phyloP scores from a whole-genome alignment of 2,329 filamentous ascomycete species.

The Penicillium concentricum region DNA sequence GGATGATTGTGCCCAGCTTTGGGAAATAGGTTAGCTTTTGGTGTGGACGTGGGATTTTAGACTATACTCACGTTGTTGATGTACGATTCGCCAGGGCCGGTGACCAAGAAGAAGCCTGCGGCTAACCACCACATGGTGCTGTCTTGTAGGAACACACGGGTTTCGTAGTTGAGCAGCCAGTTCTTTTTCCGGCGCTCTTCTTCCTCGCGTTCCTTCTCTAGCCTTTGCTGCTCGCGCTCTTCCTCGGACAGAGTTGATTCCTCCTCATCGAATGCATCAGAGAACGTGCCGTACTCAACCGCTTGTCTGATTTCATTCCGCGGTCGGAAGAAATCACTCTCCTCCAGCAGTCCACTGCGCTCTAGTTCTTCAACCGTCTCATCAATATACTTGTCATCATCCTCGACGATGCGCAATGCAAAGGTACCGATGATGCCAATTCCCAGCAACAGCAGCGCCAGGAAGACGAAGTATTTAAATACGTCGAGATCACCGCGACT shows the following conservation, averaged over 20 bases:
- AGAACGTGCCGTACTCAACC: constrained; percentile 42
- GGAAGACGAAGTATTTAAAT: constrained; percentile 83
- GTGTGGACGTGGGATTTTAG: background rate
- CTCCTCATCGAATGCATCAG: constrained; percentile 38
- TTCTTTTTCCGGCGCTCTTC: constrained; percentile 73
- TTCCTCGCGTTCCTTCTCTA: constrained; percentile 48
- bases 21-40: background rate
- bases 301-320: constrained; percentile 46
- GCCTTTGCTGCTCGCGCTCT: constrained; percentile 39
- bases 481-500: constrained; percentile 64
- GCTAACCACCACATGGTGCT: constrained; percentile 96
- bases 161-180: constrained; percentile 89
- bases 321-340: constrained; percentile 69
- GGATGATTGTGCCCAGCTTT: constrained; percentile 79
- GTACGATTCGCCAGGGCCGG: constrained; percentile 94
- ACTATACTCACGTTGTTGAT: constrained; percentile 71
- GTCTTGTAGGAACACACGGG: constrained; percentile 77
- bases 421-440: constrained; percentile 74
- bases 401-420: constrained; percentile 74
- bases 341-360: constrained; percentile 72
- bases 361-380: constrained; percentile 89
- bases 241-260: constrained; percentile 39
- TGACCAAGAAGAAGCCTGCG: constrained; percentile 85
- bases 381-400: constrained; percentile 80
- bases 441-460: constrained; percentile 67